phyloP scores from a whole-genome alignment of 2,329 filamentous ascomycete species.

The Aspergillus bombycis region DNA sequence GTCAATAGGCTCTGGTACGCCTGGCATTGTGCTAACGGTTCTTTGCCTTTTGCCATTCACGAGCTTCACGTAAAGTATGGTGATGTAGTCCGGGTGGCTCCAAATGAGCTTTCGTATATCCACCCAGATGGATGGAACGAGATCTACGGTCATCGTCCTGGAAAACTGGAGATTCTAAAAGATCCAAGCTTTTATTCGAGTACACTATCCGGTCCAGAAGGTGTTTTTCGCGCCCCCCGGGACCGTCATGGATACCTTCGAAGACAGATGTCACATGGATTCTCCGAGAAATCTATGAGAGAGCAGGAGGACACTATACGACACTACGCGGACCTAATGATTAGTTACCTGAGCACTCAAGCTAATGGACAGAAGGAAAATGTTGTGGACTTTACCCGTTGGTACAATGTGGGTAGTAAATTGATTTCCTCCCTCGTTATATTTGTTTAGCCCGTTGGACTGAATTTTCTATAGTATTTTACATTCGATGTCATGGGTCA shows the following conservation, averaged over 20 bases:
- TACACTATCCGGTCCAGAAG: conserved; percentile 2
- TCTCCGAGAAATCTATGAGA: conserved; percentile 33
- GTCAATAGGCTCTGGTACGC: conserved; percentile 13
- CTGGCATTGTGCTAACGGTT: conserved; percentile 6
- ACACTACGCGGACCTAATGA: conserved; percentile 31
- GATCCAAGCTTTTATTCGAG: conserved; percentile 9
- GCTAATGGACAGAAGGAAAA: not conserved
- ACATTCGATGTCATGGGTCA: conserved; percentile 47
- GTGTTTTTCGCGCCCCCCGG: conserved; percentile 14
- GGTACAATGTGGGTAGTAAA: conserved; percentile 36
- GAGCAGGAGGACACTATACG: conserved; percentile 33
- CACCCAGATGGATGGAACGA: conserved; percentile 27
- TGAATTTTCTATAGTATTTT: conserved; percentile 28
- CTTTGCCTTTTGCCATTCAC: conserved; percentile 9
- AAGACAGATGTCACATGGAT: conserved; percentile 29
- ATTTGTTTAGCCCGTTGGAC: not conserved
- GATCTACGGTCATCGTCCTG: conserved; percentile 26
- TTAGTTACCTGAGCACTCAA: conserved; percentile 23
- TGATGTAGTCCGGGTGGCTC: conserved; percentile 37
- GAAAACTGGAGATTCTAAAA: conserved; percentile 9
- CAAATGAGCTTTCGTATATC: conserved; percentile 37
- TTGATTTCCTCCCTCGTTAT: not conserved
- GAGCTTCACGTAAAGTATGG: conserved; percentile 38
- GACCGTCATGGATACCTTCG: conserved; percentile 10
- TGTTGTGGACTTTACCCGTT: conserved; percentile 11